phyloP scores from a whole-genome alignment of 2,329 filamentous ascomycete species.

The Stagonosporopsis rhizophila region DNA sequence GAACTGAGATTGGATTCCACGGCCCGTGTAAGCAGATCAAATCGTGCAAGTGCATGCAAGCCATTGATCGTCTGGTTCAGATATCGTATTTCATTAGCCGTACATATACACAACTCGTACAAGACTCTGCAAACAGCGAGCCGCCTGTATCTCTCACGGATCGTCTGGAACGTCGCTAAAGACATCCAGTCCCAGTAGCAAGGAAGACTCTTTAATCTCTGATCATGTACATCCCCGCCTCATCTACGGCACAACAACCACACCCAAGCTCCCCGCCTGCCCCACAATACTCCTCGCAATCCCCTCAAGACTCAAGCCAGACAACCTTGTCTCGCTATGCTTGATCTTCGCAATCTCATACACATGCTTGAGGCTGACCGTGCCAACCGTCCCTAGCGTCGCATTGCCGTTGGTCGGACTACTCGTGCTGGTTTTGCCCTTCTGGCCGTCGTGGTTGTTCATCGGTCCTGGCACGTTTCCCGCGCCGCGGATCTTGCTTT shows the following conservation, averaged over 20 bases:
- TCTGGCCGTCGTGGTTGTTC: constrained; percentile 48
- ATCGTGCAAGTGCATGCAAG: background rate
- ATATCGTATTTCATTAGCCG: background rate
- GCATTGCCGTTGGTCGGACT: constrained; percentile 60
- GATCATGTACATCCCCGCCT: background rate
- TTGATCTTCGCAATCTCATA: constrained; percentile 99
- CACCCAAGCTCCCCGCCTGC: constrained; percentile 59
- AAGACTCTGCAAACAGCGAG: background rate
- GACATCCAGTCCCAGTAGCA: background rate
- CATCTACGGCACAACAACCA: constrained; percentile 56
- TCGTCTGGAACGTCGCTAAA: background rate
- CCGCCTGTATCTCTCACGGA: background rate
- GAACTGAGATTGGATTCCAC: background rate
- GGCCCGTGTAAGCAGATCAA: background rate
- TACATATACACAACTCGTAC: constrained; percentile 6
- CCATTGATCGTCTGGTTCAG: background rate
- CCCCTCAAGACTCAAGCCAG: constrained; percentile 82
- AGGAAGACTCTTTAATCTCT: background rate
- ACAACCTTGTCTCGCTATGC: constrained; percentile 58
- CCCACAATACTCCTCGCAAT: constrained; percentile 74
- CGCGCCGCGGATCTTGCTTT: constrained; percentile 78
- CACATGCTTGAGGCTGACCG: constrained; percentile 89
- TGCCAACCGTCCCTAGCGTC: constrained; percentile 79
- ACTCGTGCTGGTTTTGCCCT: constrained; percentile 45
- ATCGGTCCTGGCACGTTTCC: constrained; percentile 58